Evolutionary conservation across 306 rosid genomes (phyloP), one percentile per base, ranked within the genome.

Genomic region (Rubus idaeus): DNA sequence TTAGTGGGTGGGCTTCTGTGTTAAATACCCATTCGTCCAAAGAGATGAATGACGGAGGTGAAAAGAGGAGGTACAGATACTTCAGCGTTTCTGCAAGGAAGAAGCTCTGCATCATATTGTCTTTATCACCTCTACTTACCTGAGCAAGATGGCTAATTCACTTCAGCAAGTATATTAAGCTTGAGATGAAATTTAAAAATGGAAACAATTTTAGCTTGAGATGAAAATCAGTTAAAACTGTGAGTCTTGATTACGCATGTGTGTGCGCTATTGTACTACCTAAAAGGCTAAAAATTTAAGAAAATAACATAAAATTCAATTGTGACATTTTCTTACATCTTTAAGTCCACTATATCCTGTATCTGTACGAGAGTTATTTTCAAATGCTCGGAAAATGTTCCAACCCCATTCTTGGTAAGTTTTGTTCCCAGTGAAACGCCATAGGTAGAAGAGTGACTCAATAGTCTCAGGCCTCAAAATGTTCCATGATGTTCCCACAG

Each of bases 361-460:
- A 72, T 86, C 92, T 44, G 84, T 0, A 41, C 90, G 92, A 45
- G 90, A 88, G 79, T 88, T 88, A 81, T 86, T 88, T 82, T 90
- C 96, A 21, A 90, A 90, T 68, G 96, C 96, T 88, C 78, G 89
- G 80, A 90, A 90, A 79, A 90, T 90, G 73, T 90, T 90, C 96
- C 96, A 90, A 76, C 96, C 96, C 96, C 96, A 90, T 69, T 90
- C 96, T 85, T 86, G 90, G 79, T 85, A 90, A 68, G 96, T 90
- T 84, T 88, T 83, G 83, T 90, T 88, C 76, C 96, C 96, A 63
- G 96, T 88, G 20, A 90, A 64, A 47, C 92, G 92, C 92, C 96
- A 90, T 40, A 90, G 88, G 82, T 90, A 90, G 71, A 90, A 90
- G 65, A 90, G 90, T 46, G 95, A 90, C 75, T 90, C 95, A 37